phyloP scores from a whole-genome alignment of 345 rosid genomes.

The Rhizophora apiculata region DNA sequence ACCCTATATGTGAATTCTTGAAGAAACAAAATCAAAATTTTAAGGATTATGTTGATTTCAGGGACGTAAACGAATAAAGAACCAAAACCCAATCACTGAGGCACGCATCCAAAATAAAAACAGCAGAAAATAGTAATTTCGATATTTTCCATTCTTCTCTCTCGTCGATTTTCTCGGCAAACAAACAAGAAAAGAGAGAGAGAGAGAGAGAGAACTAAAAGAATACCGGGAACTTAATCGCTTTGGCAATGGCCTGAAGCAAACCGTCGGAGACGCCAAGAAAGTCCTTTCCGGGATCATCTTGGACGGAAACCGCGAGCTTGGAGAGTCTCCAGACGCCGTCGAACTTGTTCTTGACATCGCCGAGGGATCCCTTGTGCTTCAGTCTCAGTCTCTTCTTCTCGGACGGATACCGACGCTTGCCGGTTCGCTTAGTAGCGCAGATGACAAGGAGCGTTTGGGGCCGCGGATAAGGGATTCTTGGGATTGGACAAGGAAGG shows the following conservation, averaged over 20 bases:
- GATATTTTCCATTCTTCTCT: not conserved
- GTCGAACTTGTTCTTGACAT: conserved; percentile 58
- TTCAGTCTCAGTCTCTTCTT: conserved; percentile 69
- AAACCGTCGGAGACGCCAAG: conserved; percentile 58
- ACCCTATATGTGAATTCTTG: no score
- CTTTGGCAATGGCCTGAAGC: conserved; percentile 78
- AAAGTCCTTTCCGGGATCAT: conserved; percentile 88
- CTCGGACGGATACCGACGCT: conserved; percentile 89
- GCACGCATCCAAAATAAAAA: not conserved
- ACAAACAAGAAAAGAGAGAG: not conserved
- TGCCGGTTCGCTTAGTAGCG: conserved; percentile 73
- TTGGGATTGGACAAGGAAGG: conserved; percentile 15
- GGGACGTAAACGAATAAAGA: no score
- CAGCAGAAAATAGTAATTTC: not conserved
- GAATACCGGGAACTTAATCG: conserved; percentile 72
- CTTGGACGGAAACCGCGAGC: conserved; percentile 61
- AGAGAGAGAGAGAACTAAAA: no score
- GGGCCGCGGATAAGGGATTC: conserved; percentile 23
- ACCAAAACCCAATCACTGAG: no score
- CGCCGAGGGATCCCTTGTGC: conserved; percentile 48
- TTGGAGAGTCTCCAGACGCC: conserved; percentile 87
- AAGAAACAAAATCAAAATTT: no score
- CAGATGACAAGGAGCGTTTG: conserved; percentile 35
- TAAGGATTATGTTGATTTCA: no score
- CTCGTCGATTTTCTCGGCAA: not conserved